Conservation (phyloP, 495 filamentous ascomycete genomes). For the Stereocaulon alpinum region DNA sequence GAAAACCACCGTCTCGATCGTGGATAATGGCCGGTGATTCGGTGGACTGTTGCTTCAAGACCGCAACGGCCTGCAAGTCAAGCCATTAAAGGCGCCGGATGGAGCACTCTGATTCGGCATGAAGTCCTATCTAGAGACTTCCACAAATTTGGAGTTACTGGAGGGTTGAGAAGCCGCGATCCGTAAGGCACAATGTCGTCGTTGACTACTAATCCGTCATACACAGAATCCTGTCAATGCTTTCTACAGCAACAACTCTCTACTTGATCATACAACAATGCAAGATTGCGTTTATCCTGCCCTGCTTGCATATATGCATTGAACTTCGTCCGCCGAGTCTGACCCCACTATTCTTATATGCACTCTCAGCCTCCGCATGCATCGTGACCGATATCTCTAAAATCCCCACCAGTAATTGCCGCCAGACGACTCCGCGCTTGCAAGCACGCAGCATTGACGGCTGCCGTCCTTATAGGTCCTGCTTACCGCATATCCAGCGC, state of each 20-base stretch:
- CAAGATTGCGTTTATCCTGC: background rate
- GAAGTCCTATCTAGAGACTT: background rate
- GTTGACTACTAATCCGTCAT: background rate
- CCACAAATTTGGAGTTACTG: background rate
- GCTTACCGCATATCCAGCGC: background rate
- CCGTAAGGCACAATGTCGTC: slow-evolving; percentile 4
- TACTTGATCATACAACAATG: background rate
- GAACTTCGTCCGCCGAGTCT: background rate
- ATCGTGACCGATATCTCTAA: background rate
- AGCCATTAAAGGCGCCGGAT: background rate
- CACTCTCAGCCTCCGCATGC: background rate
- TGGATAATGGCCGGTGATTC: background rate
- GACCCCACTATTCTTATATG: background rate
- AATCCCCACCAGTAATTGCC: background rate
- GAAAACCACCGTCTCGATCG: background rate
- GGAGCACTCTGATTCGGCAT: background rate
- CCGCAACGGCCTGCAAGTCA: background rate
- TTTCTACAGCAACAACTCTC: background rate
- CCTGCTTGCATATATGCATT: background rate
- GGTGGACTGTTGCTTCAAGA: background rate
- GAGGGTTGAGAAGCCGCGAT: background rate
- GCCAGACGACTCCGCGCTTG: background rate
- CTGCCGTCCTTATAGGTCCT: background rate
- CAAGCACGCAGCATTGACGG: background rate
- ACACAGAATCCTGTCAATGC: background rate